These are phyloP conservation scores for Glebionis coronaria DNA, from an alignment of 129 eudicot genomes.

Conservation along the genomic window DNA sequence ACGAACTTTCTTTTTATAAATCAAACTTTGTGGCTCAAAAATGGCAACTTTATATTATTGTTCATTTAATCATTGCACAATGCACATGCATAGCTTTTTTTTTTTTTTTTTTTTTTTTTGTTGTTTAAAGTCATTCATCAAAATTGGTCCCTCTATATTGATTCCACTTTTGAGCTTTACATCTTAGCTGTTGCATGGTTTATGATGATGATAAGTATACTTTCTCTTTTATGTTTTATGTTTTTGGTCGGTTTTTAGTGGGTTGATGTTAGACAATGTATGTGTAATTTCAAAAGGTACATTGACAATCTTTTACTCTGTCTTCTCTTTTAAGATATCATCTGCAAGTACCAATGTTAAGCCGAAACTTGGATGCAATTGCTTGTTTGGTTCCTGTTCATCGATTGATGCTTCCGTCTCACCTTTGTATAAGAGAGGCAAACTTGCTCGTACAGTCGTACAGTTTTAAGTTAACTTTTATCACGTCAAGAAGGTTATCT, in stretches of 20 bases:
- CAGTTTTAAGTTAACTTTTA: background rate
- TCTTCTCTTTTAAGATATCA: no score
- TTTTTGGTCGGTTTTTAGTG: background rate
- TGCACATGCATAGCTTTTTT: conserved; percentile 17
- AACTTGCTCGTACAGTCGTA: no score
- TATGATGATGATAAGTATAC: conserved; percentile 5
- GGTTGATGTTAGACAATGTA: conserved; percentile 4
- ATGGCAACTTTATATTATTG: conserved; percentile 5
- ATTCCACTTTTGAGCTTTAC: background rate
- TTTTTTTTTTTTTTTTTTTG: no score
- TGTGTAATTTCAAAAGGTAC: background rate
- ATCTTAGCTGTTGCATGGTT: background rate
- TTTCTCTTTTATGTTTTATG: background rate
- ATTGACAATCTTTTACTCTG: no score
- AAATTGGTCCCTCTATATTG: background rate
- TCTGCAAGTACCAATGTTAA: no score
- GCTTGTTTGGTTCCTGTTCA: no score
- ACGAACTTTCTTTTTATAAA: background rate
- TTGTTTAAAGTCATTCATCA: background rate
- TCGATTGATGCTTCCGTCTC: no score
- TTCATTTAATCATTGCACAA: background rate
- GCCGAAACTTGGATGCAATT: no score
- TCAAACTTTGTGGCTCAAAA: conserved; percentile 10
- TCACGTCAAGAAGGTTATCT: background rate
- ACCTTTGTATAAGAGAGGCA: no score